These are phyloP conservation scores for Podospora comata DNA, from an alignment of 495 filamentous ascomycete species.

Conservation along the genomic window DNA sequence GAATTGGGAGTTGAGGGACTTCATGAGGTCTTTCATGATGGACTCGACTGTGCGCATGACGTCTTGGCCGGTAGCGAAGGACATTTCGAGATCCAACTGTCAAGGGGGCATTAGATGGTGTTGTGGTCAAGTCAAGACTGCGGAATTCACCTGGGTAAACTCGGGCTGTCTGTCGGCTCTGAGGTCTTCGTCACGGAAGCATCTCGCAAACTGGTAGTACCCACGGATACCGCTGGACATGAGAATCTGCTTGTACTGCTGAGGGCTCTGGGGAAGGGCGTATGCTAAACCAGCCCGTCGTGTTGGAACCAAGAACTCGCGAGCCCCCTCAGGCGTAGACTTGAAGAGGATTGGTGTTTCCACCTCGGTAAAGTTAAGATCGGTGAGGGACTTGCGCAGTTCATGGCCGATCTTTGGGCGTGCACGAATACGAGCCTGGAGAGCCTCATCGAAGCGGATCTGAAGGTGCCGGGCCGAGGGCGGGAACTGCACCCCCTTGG, in stretches of 20 bases:
- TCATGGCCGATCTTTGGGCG: constrained; percentile 53
- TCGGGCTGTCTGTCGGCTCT: constrained; percentile 93
- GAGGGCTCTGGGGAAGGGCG: constrained; percentile 91
- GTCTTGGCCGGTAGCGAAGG: constrained; percentile 68
- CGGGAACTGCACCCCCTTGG: constrained; percentile 65
- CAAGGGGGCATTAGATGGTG: constrained; percentile 9
- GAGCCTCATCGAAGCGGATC: constrained; percentile 62
- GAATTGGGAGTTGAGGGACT: constrained; percentile 40
- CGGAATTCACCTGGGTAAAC: constrained; percentile 74
- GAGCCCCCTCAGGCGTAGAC: constrained; percentile 91
- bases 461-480: constrained; percentile 78
- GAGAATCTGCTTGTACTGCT: constrained; percentile 97
- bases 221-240: constrained; percentile 81
- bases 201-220: constrained; percentile 91
- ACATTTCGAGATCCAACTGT: constrained; percentile 89
- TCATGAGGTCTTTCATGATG: constrained; percentile 60
- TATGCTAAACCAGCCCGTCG: constrained; percentile 69
- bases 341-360: constrained; percentile 96
- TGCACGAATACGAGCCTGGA: constrained; percentile 58
- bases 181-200: constrained; percentile 94
- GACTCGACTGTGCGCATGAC: constrained; percentile 69
- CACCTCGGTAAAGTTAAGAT: constrained; percentile 65
- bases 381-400: constrained; percentile 54
- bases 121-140: background rate
- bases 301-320: constrained; percentile 94